Evolutionary conservation across 306 rosid species (phyloP).

Genomic region (Casuarina cunninghamiana): DNA sequence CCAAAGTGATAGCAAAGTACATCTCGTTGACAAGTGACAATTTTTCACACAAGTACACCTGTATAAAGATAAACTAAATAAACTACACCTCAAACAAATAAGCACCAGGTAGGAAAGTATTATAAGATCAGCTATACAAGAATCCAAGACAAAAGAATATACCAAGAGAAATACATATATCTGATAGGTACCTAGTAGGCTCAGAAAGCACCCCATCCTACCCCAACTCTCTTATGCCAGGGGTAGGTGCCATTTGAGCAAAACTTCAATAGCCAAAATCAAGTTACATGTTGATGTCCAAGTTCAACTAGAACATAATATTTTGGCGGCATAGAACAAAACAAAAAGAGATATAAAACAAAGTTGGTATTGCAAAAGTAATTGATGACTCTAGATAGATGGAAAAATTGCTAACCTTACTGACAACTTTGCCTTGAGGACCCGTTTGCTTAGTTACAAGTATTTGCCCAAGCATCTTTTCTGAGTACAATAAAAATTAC

Average conservation of each 20-base stretch:
- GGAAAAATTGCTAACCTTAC: conserved; percentile 65
- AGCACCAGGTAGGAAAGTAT: neutral
- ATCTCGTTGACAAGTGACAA: conserved; percentile 91
- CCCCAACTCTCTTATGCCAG: neutral
- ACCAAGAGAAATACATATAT: neutral
- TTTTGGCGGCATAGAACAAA: neutral
- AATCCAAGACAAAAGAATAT: neutral
- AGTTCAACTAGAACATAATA: neutral
- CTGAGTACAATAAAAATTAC: conserved; percentile 43
- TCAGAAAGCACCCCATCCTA: neutral
- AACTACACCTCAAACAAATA: conserved; percentile 19
- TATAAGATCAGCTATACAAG: neutral
- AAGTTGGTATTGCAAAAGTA: neutral
- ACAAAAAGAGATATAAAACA: neutral
- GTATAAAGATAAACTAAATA: conserved; percentile 29
- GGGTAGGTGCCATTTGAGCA: neutral
- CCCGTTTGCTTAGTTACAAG: conserved; percentile 99
- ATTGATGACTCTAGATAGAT: conserved; percentile 11
- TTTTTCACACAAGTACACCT: conserved; percentile 90
- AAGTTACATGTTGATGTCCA: neutral
- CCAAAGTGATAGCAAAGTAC: conserved; percentile 97
- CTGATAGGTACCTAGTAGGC: neutral
- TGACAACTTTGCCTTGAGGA: conserved; percentile 88
- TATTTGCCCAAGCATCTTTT: conserved; percentile 95
- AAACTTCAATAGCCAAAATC: neutral